Base-by-base conservation (phyloP, 2,329 filamentous ascomycete species). In the Massarina eburnea region DNA sequence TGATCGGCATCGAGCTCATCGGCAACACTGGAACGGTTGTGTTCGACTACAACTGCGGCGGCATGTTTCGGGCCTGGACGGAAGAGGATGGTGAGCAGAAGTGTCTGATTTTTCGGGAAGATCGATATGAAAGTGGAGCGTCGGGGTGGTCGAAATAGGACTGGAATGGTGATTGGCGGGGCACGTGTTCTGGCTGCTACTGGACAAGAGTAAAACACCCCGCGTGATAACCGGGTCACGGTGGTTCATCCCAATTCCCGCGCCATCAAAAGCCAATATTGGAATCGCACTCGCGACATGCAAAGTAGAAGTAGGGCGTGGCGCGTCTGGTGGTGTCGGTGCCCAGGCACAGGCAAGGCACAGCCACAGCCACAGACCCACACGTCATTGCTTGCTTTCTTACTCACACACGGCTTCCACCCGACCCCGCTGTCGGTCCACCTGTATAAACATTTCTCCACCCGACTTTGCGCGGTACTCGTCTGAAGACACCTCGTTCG, bases 61-160 rank as follows among this genome's bases (percentile, higher is more conserved):
- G 91, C 0, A 91, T 96, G 88, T 94, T 91, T 62, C 79, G 90
- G 17, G 89, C 89, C 0, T 92, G 86, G 80, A 73, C 88, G 17
- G 80, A 88, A 51, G 79, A 84, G 3, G 63, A 80, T 1, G 86
- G 84, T 0, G 72, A 73, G 46, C 73, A 77, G 15, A 73, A 76
- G 19, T 81, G 83, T 62, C 78, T 80, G 43, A 77, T 86, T 2
- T 86, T 83, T 73, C 72, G 77, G 40, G 76, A 80, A 45, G 63
- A 67, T 20, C 39, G 50, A 4, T 67, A 54, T 45, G 57, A 61
- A 15, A 63, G 50, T 30, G 62, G 59, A n/a, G n/a, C n/a, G n/a
- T n/a, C n/a, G n/a, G n/a, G n/a, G n/a, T n/a, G n/a, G n/a, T n/a
- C n/a, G n/a, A n/a, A n/a, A n/a, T n/a, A n/a, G n/a, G n/a, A n/a